phyloP scores from a whole-genome alignment of 192 early-diverging fungal species.

The Diversispora epigaea region DNA sequence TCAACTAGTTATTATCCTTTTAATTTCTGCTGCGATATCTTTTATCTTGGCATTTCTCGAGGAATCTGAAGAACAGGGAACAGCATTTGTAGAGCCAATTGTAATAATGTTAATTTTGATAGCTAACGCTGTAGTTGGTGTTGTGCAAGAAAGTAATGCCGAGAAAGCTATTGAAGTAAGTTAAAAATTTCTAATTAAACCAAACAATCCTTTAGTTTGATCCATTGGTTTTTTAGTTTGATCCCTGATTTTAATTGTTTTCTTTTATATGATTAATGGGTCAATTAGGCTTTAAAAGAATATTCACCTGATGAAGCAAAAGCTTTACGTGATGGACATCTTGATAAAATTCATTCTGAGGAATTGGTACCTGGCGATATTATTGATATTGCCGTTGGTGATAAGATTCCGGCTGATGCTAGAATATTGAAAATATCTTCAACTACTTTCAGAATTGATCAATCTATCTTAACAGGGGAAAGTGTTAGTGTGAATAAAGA shows the following conservation, averaged over 20 bases:
- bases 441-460: slow-evolving; percentile 89
- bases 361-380: slow-evolving; percentile 98
- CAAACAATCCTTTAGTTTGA: too few species aligned
- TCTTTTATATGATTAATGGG: not conserved
- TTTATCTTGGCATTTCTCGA: slow-evolving; percentile 92
- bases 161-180: slow-evolving; percentile 94
- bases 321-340: slow-evolving; percentile 75
- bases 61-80: slow-evolving; percentile 59
- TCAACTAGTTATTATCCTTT: slow-evolving; percentile 95
- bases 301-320: slow-evolving; percentile 96
- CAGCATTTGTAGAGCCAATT: slow-evolving; percentile 96
- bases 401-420: slow-evolving; percentile 95
- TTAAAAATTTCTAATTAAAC: not conserved
- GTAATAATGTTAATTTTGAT: slow-evolving; percentile 98
- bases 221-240: not conserved
- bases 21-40: slow-evolving; percentile 86
- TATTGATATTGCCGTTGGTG: slow-evolving; percentile 86
- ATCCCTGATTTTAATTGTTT: not conserved
- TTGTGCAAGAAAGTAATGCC: slow-evolving; percentile 93
- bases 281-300: slow-evolving; percentile 78
- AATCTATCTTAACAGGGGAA: slow-evolving; percentile 96
- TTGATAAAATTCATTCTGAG: slow-evolving; percentile 65
- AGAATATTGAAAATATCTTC: slow-evolving; percentile 79
- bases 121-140: slow-evolving; percentile 96
- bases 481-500: slow-evolving; percentile 89